Conservation (phyloP, 2,329 filamentous ascomycete species). For the Periconia macrospinosa region DNA sequence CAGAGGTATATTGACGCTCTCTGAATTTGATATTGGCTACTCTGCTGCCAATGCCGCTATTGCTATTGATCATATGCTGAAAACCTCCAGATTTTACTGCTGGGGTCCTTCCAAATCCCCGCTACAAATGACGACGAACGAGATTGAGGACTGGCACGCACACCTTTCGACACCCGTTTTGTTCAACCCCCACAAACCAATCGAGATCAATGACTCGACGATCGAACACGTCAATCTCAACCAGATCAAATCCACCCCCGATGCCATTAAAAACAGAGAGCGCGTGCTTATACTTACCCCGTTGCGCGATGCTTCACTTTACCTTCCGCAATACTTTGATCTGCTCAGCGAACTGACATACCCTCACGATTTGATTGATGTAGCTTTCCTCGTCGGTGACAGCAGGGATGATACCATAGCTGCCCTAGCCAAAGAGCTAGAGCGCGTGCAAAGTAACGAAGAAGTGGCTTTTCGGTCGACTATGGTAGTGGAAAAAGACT, state of each 20-base stretch:
- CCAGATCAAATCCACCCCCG: constrained; percentile 74
- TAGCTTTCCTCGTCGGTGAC: constrained; percentile 93
- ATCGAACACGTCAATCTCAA: constrained; percentile 87
- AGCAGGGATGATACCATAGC: constrained; percentile 88
- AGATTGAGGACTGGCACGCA: constrained; percentile 84
- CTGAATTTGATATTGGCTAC: background rate
- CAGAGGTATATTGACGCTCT: constrained; percentile 67
- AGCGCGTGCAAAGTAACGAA: constrained; percentile 78
- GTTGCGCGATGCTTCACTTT: constrained; percentile 81
- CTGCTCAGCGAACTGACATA: constrained; percentile 88
- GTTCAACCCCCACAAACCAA: constrained; percentile 90
- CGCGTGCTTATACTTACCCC: constrained; percentile 90
- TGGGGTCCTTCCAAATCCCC: constrained; percentile 95
- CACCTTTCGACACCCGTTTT: constrained; percentile 91
- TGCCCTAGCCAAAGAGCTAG: constrained; percentile 80
- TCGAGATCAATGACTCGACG: constrained; percentile 78
- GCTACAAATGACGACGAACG: constrained; percentile 91
- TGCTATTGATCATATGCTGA: background rate
- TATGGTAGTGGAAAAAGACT: constrained; percentile 88
- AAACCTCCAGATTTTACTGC: constrained; percentile 79
- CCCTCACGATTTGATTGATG: constrained; percentile 91
- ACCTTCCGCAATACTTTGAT: constrained; percentile 89
- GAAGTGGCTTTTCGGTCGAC: constrained; percentile 86
- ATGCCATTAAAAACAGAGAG: constrained; percentile 80
- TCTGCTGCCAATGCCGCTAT: too few relatives aligned